Conservation (phyloP, 306 rosid genomes). For the Cicer judaicum region DNA sequence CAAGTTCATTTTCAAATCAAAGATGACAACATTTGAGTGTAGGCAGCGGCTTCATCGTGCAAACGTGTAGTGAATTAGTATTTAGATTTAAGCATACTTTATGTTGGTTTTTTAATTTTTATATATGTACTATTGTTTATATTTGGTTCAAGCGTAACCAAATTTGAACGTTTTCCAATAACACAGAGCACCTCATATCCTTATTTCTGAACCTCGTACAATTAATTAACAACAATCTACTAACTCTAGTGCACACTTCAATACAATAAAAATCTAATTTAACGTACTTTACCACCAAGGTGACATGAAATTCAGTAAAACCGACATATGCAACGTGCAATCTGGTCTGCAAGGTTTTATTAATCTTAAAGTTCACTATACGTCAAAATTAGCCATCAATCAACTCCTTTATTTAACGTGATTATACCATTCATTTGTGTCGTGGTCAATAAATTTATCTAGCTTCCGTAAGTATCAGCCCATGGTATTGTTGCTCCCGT, state of each 20-base stretch:
- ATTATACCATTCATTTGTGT: slow-evolving; percentile 4
- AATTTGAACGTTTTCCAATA: slow-evolving; percentile 24
- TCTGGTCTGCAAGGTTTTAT: slow-evolving; percentile 35
- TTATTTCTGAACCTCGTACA: slow-evolving; percentile 57
- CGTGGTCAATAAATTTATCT: slow-evolving; percentile 18
- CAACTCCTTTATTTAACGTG: slow-evolving; percentile 26
- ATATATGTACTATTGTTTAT: slow-evolving; percentile 6
- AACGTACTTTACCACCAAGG: slow-evolving; percentile 31
- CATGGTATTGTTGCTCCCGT: slow-evolving; percentile 21
- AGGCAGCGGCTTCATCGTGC: slow-evolving; percentile 34
- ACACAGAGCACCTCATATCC: slow-evolving; percentile 17
- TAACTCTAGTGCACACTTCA: slow-evolving; percentile 22
- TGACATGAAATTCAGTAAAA: slow-evolving; percentile 57
- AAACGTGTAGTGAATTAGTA: slow-evolving; percentile 37
- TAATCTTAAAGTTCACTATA: slow-evolving; percentile 43
- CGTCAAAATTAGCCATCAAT: slow-evolving; percentile 36
- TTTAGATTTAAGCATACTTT: slow-evolving; percentile 37
- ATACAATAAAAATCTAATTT: slow-evolving; percentile 45
- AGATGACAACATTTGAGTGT: slow-evolving; percentile 36
- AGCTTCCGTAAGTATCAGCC: not conserved
- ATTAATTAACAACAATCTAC: slow-evolving; percentile 44
- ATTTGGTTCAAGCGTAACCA: slow-evolving; percentile 22
- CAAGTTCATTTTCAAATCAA: slow-evolving; percentile 4
- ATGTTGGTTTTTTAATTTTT: slow-evolving; percentile 24
- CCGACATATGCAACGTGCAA: slow-evolving; percentile 43